These are phyloP conservation scores for Colletotrichum chrysophilum DNA, from an alignment of 2,329 filamentous ascomycete species.

Conservation along the genomic window DNA sequence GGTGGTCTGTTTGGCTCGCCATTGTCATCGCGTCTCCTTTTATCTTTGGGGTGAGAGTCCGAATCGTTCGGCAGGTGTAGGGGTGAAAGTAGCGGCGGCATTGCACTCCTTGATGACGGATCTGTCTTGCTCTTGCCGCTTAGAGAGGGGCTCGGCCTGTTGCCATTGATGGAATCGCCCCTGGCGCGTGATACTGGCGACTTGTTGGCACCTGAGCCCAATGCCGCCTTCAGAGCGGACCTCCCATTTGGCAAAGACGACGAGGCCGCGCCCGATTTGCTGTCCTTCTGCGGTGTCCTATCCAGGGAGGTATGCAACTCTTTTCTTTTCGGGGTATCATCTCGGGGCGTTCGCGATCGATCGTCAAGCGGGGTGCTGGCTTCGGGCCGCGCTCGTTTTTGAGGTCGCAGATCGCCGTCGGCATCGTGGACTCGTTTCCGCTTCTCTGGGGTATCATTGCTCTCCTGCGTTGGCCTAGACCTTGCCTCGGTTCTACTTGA, in stretches of 20 bases:
- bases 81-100: constrained; percentile 61
- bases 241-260: constrained; percentile 41
- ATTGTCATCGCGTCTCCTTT: constrained; percentile 29
- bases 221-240: constrained; percentile 33
- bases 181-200: constrained; percentile 44
- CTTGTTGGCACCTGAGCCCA: constrained; percentile 29
- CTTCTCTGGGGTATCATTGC: constrained; percentile 40
- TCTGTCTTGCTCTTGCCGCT: constrained; percentile 45
- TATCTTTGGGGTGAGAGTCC: constrained; percentile 28
- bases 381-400: constrained; percentile 53
- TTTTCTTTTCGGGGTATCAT: constrained; percentile 35
- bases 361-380: constrained; percentile 35
- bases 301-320: constrained; percentile 35
- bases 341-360: constrained; percentile 33
- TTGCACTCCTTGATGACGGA: constrained; percentile 37
- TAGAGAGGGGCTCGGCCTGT: constrained; percentile 34
- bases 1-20: constrained; percentile 12
- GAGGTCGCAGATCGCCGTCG: constrained; percentile 48
- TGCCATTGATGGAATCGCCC: constrained; percentile 48
- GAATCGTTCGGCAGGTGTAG: constrained; percentile 48
- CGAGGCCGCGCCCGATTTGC: constrained; percentile 26
- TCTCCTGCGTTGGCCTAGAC: background rate
- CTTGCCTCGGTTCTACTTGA: constrained; percentile 3
- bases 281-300: constrained; percentile 31
- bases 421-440: constrained; percentile 52